A percentile compares a stretch with the other conserved stretches of the same genome.
phyloP scores from a whole-genome alignment of 805 yeast species.

The Komagataella ulmi region DNA sequence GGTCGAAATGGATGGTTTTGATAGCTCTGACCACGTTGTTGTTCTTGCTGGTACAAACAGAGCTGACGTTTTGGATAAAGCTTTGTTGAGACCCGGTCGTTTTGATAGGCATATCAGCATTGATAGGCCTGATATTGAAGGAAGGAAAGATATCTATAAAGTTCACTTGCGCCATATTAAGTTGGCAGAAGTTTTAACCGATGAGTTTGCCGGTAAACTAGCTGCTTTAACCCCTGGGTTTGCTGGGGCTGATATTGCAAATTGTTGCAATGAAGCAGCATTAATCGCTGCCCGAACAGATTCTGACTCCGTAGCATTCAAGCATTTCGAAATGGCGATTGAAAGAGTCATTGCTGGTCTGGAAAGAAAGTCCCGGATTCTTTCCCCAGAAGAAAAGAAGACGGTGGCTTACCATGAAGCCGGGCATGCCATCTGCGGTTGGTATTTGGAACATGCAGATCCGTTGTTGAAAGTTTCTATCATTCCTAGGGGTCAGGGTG shows the following conservation, averaged over 20 bases:
- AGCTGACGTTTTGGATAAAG: slow-evolving; percentile 82
- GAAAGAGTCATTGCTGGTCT: slow-evolving; percentile 94
- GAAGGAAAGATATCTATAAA: slow-evolving; percentile 73
- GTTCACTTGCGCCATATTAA: slow-evolving; percentile 64
- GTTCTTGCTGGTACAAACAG: slow-evolving; percentile 93
- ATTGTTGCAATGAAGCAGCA: slow-evolving; percentile 91
- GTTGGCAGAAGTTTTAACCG: slow-evolving; percentile 30
- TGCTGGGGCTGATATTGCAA: slow-evolving; percentile 93
- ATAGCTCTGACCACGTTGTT: slow-evolving; percentile 78
- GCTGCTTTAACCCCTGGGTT: slow-evolving; percentile 93
- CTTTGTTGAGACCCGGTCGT: slow-evolving; percentile 88
- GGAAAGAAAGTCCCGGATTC: slow-evolving; percentile 70
- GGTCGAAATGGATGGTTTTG: slow-evolving; percentile 95
- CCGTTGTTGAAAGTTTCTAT: slow-evolving; percentile 89
- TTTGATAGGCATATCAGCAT: slow-evolving; percentile 82
- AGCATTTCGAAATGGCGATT: slow-evolving; percentile 83
- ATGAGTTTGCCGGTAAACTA: slow-evolving; percentile 64
- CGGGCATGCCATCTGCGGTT: slow-evolving; percentile 93
- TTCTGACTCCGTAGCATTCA: slow-evolving; percentile 43
- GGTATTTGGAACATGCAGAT: slow-evolving; percentile 81
- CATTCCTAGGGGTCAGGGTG: slow-evolving; percentile 90
- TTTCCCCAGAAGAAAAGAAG: slow-evolving; percentile 69
- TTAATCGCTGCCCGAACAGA: slow-evolving; percentile 79
- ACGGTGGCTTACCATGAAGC: slow-evolving; percentile 94
- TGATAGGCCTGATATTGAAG: slow-evolving; percentile 81